phyloP scores from a whole-genome alignment of 768 basidiomycete species.

The Naganishia kalamii region DNA sequence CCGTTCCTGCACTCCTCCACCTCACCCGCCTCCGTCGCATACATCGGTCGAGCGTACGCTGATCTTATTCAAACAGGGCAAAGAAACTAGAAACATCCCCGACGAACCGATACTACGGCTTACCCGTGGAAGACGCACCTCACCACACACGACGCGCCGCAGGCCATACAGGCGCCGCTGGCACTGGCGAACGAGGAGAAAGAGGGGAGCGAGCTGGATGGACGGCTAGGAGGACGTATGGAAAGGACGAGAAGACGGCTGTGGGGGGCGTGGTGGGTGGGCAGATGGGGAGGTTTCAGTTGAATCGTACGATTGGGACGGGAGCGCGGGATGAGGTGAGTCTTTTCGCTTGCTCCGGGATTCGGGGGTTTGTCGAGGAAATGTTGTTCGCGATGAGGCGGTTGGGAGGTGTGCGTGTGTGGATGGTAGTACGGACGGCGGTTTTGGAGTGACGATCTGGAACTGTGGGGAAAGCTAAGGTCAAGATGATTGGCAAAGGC shows the following conservation, averaged over 20 bases:
- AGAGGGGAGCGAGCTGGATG: neutral
- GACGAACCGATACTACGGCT: neutral
- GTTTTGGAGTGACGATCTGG: too few species aligned
- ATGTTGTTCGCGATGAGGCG: too few species aligned
- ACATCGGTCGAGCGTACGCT: neutral
- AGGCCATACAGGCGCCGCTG: neutral
- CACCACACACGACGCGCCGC: neutral
- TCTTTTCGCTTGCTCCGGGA: too few species aligned
- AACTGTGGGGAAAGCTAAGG: too few species aligned
- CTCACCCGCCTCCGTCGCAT: neutral
- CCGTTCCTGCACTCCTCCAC: neutral
- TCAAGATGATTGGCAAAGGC: too few species aligned
- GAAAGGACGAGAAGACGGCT: neutral
- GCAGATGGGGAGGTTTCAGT: neutral
- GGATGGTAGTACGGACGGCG: too few species aligned
- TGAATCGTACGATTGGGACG: neutral
- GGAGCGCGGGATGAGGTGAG: too few species aligned
- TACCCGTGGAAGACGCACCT: too few species aligned
- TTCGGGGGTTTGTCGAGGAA: too few species aligned
- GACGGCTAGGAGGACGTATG: neutral
- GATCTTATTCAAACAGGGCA: neutral
- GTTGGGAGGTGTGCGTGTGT: too few species aligned
- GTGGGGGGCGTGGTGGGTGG: neutral
- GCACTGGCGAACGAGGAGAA: neutral
- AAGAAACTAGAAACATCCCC: conserved; percentile 5